Evolutionary conservation across 2,329 filamentous ascomycete genomes (phyloP).

Genomic region (Peltaster fructicola): DNA sequence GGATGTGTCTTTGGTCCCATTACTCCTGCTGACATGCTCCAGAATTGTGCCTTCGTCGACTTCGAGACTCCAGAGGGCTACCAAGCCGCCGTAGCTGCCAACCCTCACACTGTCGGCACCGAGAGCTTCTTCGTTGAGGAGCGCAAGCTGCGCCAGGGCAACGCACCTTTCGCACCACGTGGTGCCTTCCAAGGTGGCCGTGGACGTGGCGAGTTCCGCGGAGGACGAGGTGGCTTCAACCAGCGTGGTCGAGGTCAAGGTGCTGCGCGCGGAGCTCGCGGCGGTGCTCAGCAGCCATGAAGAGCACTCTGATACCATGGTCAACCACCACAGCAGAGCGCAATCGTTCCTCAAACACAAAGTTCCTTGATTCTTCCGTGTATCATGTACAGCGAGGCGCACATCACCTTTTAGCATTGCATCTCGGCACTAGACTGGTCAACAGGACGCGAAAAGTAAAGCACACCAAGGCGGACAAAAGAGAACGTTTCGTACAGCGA

Average conservation of each 20-base stretch:
- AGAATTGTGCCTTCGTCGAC: conserved; percentile 97
- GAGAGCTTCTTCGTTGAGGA: conserved; percentile 78
- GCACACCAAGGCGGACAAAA: no score
- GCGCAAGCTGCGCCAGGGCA: conserved; percentile 44
- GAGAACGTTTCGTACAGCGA: no score
- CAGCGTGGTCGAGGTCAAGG: conserved; percentile 26
- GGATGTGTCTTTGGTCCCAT: conserved; percentile 3
- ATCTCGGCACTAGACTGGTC: no score
- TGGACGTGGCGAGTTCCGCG: conserved; percentile 51
- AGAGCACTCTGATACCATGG: no score
- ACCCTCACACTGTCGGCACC: conserved; percentile 69
- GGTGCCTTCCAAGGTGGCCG: conserved; percentile 33
- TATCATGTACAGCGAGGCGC: no score
- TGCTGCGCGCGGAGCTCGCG: conserved; percentile 11
- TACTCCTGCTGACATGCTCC: no score
- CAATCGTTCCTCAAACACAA: no score
- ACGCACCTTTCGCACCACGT: conserved; percentile 20
- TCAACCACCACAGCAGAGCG: no score
- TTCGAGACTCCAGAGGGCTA: conserved; percentile 70
- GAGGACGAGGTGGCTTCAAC: conserved; percentile 43
- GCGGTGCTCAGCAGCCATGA: conserved; percentile 10
- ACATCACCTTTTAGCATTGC: no score
- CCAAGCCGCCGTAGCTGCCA: conserved; percentile 63
- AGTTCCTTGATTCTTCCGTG: no score
- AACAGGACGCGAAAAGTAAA: no score